A percentile compares a stretch with the other conserved stretches of the same genome.
Evolutionary conservation across 1,284 basidiomycete genomes (phyloP).

Genomic region (Pseudozyma hubeiensis): DNA sequence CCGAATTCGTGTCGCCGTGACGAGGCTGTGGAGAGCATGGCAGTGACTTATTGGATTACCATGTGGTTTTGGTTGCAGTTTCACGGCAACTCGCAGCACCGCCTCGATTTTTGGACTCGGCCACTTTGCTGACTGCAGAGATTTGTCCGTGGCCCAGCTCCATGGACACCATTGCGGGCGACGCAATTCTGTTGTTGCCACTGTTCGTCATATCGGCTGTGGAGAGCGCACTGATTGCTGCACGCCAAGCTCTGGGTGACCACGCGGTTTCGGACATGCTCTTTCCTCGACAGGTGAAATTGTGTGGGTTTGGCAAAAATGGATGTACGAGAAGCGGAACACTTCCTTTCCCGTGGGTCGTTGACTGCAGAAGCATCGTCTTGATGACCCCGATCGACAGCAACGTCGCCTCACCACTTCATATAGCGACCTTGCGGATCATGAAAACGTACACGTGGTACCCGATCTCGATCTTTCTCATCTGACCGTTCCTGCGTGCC

Average conservation of each 20-base stretch:
- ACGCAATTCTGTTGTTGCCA: no score
- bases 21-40: no score
- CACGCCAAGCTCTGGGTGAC: background rate
- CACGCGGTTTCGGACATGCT: background rate
- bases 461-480: conserved; percentile 53
- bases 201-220: no score
- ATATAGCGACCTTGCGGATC: conserved; percentile 39
- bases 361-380: no score
- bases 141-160: no score
- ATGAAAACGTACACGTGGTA: conserved; percentile 52
- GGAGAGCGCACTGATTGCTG: background rate
- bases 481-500: conserved; percentile 22
- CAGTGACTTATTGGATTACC: background rate
- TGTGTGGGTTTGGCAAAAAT: background rate
- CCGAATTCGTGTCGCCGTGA: no score
- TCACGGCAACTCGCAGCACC: background rate
- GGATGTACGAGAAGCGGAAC: background rate
- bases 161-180: background rate
- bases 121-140: no score
- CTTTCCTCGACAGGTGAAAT: background rate
- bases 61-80: background rate
- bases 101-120: background rate
- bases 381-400: no score
- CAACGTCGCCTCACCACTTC: background rate
- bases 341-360: no score